Base-by-base conservation (phyloP, 345 rosid genomes). In the Draba incana region DNA sequence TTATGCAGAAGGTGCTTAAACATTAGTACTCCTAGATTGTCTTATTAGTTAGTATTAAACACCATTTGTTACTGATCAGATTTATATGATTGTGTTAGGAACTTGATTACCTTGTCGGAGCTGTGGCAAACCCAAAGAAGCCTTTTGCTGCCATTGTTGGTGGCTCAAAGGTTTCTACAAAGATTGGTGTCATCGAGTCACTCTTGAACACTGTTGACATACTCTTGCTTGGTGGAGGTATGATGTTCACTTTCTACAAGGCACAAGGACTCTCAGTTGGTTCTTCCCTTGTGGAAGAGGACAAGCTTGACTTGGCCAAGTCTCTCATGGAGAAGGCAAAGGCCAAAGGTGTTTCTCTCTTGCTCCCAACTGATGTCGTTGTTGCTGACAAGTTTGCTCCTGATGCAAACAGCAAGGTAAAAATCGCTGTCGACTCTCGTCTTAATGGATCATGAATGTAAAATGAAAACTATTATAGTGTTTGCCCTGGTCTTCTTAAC, bases 141-240 rank as follows among this genome's bases (percentile, higher is more conserved):
- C 98, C 98, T 67, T 92, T 92, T 66, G 98, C 97, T 50, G 97
- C 98, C 49, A 92, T 92, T 74, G 93, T 90, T 33, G 98, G 98
- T 68, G 98, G 97, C 72, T 78, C 98, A 50, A 90, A 90, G 84
- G 98, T 92, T 47, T 92, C 93, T n/a, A 80, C 97, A 46, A 92
- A 92, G 82, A 90, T 90, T 68, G 96, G 97, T 67, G 98, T 90
- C 60, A 88, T 92, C 4, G 97, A 92, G 69, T 92, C 97, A 4
- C 97, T 92, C 47, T 77, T 92, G 56, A 82, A 68, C 70, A 76
- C 83, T 66, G 85, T 87, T 65, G 86, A 92, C 64, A 82, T 90
- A 44, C 89, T 90, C 49, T 54, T 92, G 2, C 80, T 92, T 23
- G 97, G 97, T 69, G 98, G 98, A 74, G 98, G 96, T 71, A 92